These are phyloP conservation scores for Psophocarpus tetragonolobus DNA, from an alignment of 306 rosid species.

Conservation along the genomic window DNA sequence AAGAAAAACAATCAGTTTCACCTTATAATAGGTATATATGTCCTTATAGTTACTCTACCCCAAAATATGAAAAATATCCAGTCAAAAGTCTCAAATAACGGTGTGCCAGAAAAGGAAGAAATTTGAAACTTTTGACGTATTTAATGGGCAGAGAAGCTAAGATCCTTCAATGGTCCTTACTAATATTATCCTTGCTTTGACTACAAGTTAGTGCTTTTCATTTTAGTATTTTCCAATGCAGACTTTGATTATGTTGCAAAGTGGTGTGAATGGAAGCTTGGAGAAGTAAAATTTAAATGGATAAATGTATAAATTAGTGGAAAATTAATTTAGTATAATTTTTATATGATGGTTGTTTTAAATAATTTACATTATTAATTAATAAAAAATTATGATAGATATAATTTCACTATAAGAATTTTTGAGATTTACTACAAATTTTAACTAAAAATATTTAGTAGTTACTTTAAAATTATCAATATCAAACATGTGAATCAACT, in stretches of 20 bases:
- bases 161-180: constrained; percentile 25
- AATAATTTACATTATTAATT: background rate
- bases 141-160: background rate
- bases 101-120: background rate
- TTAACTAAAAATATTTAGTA: too few relatives aligned
- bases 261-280: background rate
- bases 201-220: constrained; percentile 30
- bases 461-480: too few relatives aligned
- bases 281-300: background rate
- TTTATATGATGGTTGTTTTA: background rate
- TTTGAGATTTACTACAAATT: too few relatives aligned
- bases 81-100: constrained; percentile 4
- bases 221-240: constrained; percentile 19
- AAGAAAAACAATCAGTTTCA: background rate
- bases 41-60: background rate
- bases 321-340: background rate
- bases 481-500: too few relatives aligned
- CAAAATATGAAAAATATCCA: background rate
- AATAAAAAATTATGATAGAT: background rate
- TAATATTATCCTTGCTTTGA: background rate
- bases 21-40: too few relatives aligned
- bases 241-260: background rate
- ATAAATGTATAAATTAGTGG: background rate
- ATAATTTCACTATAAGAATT: too few relatives aligned
- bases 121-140: constrained; percentile 7